Evolutionary conservation across 164 flowering plant species (phyloP), one percentile per base, ranked within the genome.

Genomic region (Magnolia sinica): DNA sequence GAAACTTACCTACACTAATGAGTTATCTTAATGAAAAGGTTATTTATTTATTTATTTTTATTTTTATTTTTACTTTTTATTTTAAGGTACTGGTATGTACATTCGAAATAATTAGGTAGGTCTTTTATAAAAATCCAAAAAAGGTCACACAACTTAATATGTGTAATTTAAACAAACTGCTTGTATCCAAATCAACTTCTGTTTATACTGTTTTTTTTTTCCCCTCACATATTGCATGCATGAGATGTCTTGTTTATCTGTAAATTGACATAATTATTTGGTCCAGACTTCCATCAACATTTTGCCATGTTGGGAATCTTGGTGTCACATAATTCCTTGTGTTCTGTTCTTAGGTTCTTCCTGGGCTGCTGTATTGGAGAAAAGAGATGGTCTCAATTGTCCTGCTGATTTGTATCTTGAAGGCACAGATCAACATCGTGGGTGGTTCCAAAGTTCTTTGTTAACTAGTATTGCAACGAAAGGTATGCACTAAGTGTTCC

Each of bases 341-440:
- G n/a, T 72, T 65, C 22, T 81, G 22, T 74, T 78, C 50, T 73
- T 84, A 95, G 98, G 97, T 11, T 93, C 98, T 76, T 96, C 98
- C 64, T 94, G 98, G 99, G 98, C 99, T 77, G 99, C 97, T 79
- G 99, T 96, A 19, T 79, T 96, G 86, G 95, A 81, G 64, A 87
- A 85, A 84, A 88, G 95, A 82, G 80, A 80, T 64, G 88, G 89
- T 58, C 89, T 88, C 77, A 75, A 83, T 81, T 88, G 78, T 74
- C 98, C 99, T 71, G 99, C 99, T 74, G 99, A 96, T 84, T 74
- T 96, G 84, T 96, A 94, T 82, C 93, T 96, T 76, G 99, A 96
- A 83, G 99, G 99, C 24, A 82, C 97, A 74, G 99, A 96, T 87
- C 98, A 96, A 88, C 99, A 96, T 83, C 98, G 99, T 77, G 99